Evolutionary conservation across 2,329 filamentous ascomycete species (phyloP), one percentile per base, ranked within the genome.

Genomic region (Monosporascus sp.): DNA sequence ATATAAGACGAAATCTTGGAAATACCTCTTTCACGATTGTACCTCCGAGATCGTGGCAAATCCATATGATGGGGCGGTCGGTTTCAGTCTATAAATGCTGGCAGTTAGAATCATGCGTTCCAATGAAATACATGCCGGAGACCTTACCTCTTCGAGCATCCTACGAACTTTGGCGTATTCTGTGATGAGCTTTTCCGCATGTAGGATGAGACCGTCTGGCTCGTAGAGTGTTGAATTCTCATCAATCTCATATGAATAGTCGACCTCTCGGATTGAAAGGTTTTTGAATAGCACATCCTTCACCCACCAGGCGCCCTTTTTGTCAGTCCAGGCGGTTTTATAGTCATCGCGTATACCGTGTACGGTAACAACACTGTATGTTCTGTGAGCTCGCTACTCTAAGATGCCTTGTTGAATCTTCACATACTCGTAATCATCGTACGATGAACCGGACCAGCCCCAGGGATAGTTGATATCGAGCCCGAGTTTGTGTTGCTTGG

Each of bases 331-430:
- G 22, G 52, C 52, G 7, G 49, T 54, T n/a, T 45, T 55, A 19
- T 43, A 49, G 37, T 57, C 52, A 51, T 57, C 55, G 11, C 55
- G 52, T 55, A 57, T 50, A 16, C 55, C 55, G 40, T 57, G 55
- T 14, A 57, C 52, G 9, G 52, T 54, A 24, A 57, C 37, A 27
- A 57, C 47, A 46, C 55, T 56, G 9, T 35, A 35, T 27, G 11
- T 19, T 37, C n/a, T 50, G 24, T 26, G 24, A 26, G 24, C 24
- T 26, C 24, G 6, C 24, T 7, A 26, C 6, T 26, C 24, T 26
- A 26, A 5, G 24, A 26, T 26, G 24, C 24, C 24, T 20, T 2
- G 27, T 26, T 1, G 26, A 8, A 19, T 22, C 31, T 35, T 45
- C 22, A 22, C 47, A 37, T 37, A 54, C 52, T 54, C 52, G 17